Conservation (phyloP, 2,329 filamentous ascomycete genomes). For the Calonectria pseudoreteaudii region DNA sequence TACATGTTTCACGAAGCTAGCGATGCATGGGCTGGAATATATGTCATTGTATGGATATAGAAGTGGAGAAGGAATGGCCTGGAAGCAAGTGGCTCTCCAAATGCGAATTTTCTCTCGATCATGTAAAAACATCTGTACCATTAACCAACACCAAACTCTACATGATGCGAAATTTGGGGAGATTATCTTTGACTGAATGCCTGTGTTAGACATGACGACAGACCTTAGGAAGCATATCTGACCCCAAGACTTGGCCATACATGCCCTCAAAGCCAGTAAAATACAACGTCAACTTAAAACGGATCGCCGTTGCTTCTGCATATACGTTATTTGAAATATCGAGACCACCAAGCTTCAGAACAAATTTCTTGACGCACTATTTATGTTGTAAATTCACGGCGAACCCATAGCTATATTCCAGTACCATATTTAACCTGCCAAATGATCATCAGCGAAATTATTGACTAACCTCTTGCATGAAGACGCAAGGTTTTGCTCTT, state of each 20-base stretch:
- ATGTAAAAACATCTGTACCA: conserved; percentile 44
- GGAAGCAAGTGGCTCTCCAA: conserved; percentile 11
- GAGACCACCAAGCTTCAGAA: neutral
- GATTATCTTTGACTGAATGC: neutral
- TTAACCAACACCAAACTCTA: conserved; percentile 26
- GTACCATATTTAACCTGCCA: no score
- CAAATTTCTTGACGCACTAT: neutral
- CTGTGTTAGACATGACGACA: neutral
- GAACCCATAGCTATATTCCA: neutral
- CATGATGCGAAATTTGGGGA: conserved; percentile 11
- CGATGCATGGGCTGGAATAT: neutral
- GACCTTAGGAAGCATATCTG: neutral
- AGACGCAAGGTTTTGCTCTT: neutral
- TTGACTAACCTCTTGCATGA: neutral
- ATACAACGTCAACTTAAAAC: neutral
- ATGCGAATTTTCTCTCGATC: conserved; percentile 22
- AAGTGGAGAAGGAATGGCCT: conserved; percentile 4
- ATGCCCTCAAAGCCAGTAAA: neutral
- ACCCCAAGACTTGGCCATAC: no score
- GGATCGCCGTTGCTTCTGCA: neutral
- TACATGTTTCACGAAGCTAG: neutral
- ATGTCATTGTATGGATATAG: neutral
- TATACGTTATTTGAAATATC: neutral
- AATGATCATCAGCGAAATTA: neutral
- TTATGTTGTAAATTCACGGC: neutral